Percentiles rank a stretch among this genome's conserved stretches.
Conservation (phyloP, 2,329 filamentous ascomycete species). For the Exophiala spinifera region DNA sequence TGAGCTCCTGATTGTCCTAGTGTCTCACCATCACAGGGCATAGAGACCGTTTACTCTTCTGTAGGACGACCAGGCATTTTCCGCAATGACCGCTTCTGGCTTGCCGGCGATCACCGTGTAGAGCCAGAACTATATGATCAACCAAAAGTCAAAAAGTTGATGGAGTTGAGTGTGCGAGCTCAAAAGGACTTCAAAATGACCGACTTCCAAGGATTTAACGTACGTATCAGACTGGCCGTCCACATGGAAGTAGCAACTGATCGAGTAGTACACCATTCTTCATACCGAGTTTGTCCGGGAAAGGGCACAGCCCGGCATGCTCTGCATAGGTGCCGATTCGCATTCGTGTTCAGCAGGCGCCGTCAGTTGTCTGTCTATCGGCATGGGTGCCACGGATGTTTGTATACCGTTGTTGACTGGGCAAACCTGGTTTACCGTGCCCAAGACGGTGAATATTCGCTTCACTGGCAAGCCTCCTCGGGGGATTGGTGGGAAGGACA, state of each 20-base stretch:
- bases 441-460: constrained; percentile 42
- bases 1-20: constrained; percentile 37
- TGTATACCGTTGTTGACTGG: constrained; percentile 46
- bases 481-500: constrained; percentile 47
- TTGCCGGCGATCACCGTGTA: constrained; percentile 50
- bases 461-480: constrained; percentile 37
- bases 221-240: too few relatives aligned
- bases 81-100: constrained; percentile 47
- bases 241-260: too few relatives aligned
- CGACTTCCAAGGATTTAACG: constrained; percentile 41
- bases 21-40: constrained; percentile 41
- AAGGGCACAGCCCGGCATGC: constrained; percentile 44
- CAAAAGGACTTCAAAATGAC: constrained; percentile 44
- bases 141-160: constrained; percentile 37
- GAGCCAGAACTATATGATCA: constrained; percentile 42
- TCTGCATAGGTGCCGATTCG: constrained; percentile 46
- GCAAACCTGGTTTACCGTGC: constrained; percentile 49
- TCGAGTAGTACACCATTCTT: constrained; percentile 40
- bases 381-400: constrained; percentile 47
- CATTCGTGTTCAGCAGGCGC: constrained; percentile 48
- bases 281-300: constrained; percentile 49
- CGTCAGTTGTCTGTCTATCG: constrained; percentile 43
- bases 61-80: constrained; percentile 44
- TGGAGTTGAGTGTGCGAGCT: constrained; percentile 38
- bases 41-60: constrained; percentile 41